Evolutionary conservation across 768 basidiomycete species (phyloP).

Genomic region (Agaricus subrufescens): DNA sequence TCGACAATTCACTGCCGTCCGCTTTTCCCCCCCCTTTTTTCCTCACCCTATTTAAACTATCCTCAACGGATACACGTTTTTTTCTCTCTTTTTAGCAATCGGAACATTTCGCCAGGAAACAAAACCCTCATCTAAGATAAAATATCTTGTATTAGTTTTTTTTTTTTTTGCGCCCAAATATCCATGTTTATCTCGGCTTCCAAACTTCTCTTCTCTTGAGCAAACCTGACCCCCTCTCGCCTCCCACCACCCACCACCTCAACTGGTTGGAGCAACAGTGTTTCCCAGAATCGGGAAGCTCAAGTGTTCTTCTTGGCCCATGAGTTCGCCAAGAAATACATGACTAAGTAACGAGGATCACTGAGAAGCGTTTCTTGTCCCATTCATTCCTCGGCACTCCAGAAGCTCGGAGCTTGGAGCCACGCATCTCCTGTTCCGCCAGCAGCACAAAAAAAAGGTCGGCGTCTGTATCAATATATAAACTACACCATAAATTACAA

Average conservation of each 20-base stretch:
- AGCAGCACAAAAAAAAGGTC: neutral
- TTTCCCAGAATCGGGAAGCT: no score
- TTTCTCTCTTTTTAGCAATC: neutral
- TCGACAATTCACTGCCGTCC: no score
- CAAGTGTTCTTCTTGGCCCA: no score
- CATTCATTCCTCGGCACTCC: neutral
- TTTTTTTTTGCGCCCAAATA: neutral
- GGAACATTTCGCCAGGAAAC: neutral
- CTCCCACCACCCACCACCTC: no score
- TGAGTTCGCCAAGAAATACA: no score
- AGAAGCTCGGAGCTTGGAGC: neutral
- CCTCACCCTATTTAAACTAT: neutral
- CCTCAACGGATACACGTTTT: neutral
- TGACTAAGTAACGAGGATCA: constrained; percentile 4
- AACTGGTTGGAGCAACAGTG: no score
- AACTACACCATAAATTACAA: constrained; percentile 7
- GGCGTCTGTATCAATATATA: neutral
- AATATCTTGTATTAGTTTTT: constrained; percentile 5
- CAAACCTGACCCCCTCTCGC: neutral
- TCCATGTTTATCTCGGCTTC: neutral
- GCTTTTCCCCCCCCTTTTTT: no score
- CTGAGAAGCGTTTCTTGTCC: neutral
- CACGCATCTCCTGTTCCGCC: neutral
- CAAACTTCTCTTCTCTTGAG: no score
- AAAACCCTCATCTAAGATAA: neutral